phyloP scores from a whole-genome alignment of 31 red algal genomes.

The Endocladia muricata region DNA sequence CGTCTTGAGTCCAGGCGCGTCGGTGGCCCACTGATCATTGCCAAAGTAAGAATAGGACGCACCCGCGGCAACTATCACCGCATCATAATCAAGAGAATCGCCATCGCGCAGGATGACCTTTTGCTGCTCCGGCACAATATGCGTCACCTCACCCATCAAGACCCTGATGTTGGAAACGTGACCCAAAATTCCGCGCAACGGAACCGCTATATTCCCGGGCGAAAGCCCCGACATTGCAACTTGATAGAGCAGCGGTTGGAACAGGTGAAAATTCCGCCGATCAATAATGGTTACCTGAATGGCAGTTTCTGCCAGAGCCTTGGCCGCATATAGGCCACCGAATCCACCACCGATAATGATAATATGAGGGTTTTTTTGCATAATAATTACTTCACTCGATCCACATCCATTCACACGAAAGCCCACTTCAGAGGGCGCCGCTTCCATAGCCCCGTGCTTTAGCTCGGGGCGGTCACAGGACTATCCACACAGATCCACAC shows the following conservation, averaged over 20 bases:
- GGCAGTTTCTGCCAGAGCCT: background rate
- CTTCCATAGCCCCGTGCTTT: no score
- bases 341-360: background rate
- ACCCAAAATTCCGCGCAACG: background rate
- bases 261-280: background rate
- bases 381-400: no score
- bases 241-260: constrained; percentile 11
- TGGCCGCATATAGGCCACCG: background rate
- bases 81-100: background rate
- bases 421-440: no score
- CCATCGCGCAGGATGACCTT: background rate
- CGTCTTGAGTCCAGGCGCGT: background rate
- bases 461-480: no score
- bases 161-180: background rate
- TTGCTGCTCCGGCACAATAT: background rate
- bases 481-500: no score
- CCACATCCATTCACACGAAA: no score
- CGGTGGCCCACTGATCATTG: background rate
- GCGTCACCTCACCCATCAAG: background rate
- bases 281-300: background rate
- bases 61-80: background rate
- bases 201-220: background rate
- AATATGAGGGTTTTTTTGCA: no score
- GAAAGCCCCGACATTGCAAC: background rate
- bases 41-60: background rate